These are phyloP conservation scores for Coniosporium apollinis DNA, from an alignment of 495 filamentous ascomycete species.

Conservation along the genomic window DNA sequence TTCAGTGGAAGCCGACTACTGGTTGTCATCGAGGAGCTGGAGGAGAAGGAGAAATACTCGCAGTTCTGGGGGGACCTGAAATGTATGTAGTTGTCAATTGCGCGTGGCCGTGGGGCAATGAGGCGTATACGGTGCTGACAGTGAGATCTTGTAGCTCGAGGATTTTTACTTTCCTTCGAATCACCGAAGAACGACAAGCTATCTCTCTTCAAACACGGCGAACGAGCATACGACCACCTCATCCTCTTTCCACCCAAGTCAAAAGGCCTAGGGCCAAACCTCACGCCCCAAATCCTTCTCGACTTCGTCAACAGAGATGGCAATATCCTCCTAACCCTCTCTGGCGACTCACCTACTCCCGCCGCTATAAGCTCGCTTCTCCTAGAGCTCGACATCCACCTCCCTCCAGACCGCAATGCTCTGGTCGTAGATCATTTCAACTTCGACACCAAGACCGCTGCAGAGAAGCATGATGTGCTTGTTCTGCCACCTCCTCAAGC, in stretches of 20 bases:
- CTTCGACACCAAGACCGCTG: slow-evolving; percentile 58
- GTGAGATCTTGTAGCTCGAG: slow-evolving; percentile 41
- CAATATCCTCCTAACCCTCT: slow-evolving; percentile 83
- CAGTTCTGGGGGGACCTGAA: slow-evolving; percentile 68
- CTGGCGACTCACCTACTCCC: slow-evolving; percentile 53
- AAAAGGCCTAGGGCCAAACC: slow-evolving; percentile 76
- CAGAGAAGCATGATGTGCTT: slow-evolving; percentile 79
- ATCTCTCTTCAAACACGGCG: slow-evolving; percentile 71
- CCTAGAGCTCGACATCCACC: slow-evolving; percentile 77
- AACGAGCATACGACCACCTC: slow-evolving; percentile 78
- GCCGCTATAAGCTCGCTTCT: slow-evolving; percentile 70
- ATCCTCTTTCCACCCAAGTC: slow-evolving; percentile 73
- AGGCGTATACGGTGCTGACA: slow-evolving; percentile 2
- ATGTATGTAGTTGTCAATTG: slow-evolving; percentile 33
- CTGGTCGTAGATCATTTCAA: slow-evolving; percentile 90
- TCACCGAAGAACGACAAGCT: slow-evolving; percentile 74
- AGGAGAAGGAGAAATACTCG: slow-evolving; percentile 63
- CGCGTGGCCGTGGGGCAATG: background rate
- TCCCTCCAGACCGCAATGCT: slow-evolving; percentile 67
- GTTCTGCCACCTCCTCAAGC: slow-evolving; percentile 48
- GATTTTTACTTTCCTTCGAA: slow-evolving; percentile 63
- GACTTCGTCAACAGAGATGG: slow-evolving; percentile 83
- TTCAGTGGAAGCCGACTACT: slow-evolving; percentile 65
- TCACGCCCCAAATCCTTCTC: slow-evolving; percentile 74
- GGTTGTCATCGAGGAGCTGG: slow-evolving; percentile 68